Base-by-base conservation (phyloP, 169 alveolate species). In the Theileria annulata region DNA sequence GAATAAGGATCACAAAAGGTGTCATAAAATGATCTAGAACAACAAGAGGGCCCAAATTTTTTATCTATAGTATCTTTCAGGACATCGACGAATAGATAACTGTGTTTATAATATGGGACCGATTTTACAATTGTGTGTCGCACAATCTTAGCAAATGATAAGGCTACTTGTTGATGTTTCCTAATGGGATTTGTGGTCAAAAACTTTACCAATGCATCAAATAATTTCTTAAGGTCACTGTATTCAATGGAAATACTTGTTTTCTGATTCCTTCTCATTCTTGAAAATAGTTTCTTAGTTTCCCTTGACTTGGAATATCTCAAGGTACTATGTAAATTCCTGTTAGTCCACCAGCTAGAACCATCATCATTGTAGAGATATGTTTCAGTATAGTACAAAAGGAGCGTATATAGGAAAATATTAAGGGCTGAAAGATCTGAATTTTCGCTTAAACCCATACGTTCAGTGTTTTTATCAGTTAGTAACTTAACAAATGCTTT, bases 61-160 rank as follows among this genome's bases (percentile, higher is more conserved):
- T 42, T 58, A 58, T 10, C 67, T n/a, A 58, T 3, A 58, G 27
- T n/a, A 28, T 58, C 17, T 3, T 58, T 58, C 67, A 58, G 15
- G 15, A 25, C 30, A 58, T 28, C 67, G n/a, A 28, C 67, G 35
- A 58, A 58, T 23, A 58, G 67, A 58, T 58, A 58, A 28, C 67
- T 58, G 35, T 58, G 67, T 28, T 58, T 58, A 8, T 58, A 58
- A n/a, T 58, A 58, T 28, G 67, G 67, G 67, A 58, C 67, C 17
- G 67, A 58, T n/a, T 58, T 58, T 23, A 10, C 13, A 23, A 58
- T 25, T 6, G 67, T 58, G 17, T 58, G 17, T 28, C 67, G 8
- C 8, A 58, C 10, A 13, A 58, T 28, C 15, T 58, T 58, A 25
- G 28, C 30, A 58, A 58, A 58, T 23, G 67, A 58, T 58, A 58